Conservation (phyloP, 129 eudicot genomes). For the Scalesia atractyloides region DNA sequence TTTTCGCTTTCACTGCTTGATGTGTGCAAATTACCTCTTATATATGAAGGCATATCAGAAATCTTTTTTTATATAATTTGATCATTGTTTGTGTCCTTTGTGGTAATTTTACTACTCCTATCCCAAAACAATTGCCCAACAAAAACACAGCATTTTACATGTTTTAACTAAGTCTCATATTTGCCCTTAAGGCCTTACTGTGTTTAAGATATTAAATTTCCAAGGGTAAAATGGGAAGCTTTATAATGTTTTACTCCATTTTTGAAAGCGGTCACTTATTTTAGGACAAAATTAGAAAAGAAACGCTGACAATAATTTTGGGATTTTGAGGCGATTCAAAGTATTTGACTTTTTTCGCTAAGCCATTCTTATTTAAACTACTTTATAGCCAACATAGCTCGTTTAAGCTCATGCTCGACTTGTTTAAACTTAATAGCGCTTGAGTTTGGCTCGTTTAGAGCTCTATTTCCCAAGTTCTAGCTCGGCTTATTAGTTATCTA, state of each 20-base stretch:
- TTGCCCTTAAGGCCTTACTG: not conserved
- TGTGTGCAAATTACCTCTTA: constrained; percentile 16
- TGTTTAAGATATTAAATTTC: not conserved
- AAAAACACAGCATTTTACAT: not conserved
- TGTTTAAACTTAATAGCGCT: too few relatives aligned
- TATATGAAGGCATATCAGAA: constrained; percentile 34
- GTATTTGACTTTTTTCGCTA: not conserved
- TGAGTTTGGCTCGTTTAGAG: too few relatives aligned
- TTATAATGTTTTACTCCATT: not conserved
- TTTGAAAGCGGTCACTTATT: not conserved
- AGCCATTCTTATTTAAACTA: too few relatives aligned
- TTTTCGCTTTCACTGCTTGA: constrained; percentile 91
- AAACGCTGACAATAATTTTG: not conserved
- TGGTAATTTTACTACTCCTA: not conserved
- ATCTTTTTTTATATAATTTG: not conserved
- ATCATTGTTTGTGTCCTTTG: not conserved
- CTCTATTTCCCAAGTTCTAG: too few relatives aligned
- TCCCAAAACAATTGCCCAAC: not conserved
- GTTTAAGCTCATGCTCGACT: too few relatives aligned
- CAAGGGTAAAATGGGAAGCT: not conserved
- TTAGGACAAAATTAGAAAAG: not conserved
- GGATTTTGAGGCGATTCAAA: not conserved
- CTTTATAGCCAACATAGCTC: too few relatives aligned
- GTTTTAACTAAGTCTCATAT: not conserved
- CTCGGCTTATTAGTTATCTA: too few relatives aligned